Evolutionary conservation across 2,329 filamentous ascomycete genomes (phyloP).

Genomic region (Aspergillus aculeatus): DNA sequence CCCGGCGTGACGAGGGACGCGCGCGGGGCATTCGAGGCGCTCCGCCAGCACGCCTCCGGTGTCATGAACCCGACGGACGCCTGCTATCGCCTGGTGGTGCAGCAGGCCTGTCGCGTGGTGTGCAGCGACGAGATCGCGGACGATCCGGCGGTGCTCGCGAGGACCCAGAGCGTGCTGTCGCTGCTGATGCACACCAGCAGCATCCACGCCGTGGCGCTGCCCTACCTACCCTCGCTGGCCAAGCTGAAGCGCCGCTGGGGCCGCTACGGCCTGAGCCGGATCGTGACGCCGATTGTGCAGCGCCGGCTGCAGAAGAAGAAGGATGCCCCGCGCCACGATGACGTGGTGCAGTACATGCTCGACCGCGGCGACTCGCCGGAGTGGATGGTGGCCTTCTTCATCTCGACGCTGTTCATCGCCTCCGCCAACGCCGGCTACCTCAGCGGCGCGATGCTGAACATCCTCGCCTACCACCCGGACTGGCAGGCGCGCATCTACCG

Average conservation of each 20-base stretch:
- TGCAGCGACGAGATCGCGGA: slow-evolving; percentile 1
- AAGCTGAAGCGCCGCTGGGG: slow-evolving; percentile 5
- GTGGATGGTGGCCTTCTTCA: slow-evolving; percentile 5
- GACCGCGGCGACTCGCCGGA: slow-evolving; percentile 1
- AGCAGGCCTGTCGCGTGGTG: slow-evolving; percentile 1
- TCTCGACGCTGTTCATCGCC: background rate
- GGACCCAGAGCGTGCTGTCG: background rate
- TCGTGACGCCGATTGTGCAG: too few relatives aligned
- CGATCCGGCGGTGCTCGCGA: background rate
- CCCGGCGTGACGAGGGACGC: slow-evolving; percentile 3
- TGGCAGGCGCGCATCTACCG: slow-evolving; percentile 1
- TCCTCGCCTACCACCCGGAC: slow-evolving; percentile 2
- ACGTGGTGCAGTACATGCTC: slow-evolving; percentile 2
- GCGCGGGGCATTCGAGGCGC: background rate
- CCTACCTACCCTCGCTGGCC: background rate
- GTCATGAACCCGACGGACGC: background rate
- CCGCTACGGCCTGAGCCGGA: too few relatives aligned
- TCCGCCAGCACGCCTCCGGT: background rate
- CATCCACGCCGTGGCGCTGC: background rate
- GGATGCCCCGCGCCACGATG: background rate
- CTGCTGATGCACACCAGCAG: slow-evolving; percentile 1
- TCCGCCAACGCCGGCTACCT: slow-evolving; percentile 1
- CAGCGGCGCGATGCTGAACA: slow-evolving; percentile 3
- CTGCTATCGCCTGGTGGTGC: background rate
- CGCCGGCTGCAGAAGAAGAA: too few relatives aligned